Evolutionary conservation across 208 protist genomes (phyloP).

Genomic region (Leishmania tarentolae): DNA sequence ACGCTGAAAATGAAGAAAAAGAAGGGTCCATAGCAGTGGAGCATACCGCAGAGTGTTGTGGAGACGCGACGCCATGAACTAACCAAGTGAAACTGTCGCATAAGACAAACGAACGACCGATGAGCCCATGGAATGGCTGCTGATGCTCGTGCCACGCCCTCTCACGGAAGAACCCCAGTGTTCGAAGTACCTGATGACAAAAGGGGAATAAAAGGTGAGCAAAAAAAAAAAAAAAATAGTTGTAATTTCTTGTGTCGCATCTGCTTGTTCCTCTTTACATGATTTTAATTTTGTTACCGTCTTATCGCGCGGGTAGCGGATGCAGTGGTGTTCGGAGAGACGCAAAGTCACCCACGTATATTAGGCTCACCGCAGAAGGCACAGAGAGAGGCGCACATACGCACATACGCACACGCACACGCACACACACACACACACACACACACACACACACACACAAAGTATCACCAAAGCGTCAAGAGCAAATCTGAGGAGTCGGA

Average conservation of each 20-base stretch:
- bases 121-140: not conserved
- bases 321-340: not conserved
- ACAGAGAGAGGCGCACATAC: not conserved
- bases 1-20: not conserved
- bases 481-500: not conserved
- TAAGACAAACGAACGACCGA: not conserved
- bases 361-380: not conserved
- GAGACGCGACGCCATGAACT: not conserved
- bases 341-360: not conserved
- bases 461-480: not conserved
- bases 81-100: not conserved
- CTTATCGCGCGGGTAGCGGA: not conserved
- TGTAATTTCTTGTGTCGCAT: not conserved
- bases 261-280: not conserved
- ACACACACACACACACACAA: not conserved
- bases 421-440: not conserved
- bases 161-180: not conserved
- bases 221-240: not conserved
- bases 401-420: not conserved
- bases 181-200: not conserved
- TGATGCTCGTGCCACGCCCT: not conserved
- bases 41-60: not conserved
- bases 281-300: not conserved
- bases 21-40: not conserved
- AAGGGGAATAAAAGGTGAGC: not conserved